These are phyloP conservation scores for Pyronema omphalodes DNA, from an alignment of 495 filamentous ascomycete genomes.

Conservation along the genomic window DNA sequence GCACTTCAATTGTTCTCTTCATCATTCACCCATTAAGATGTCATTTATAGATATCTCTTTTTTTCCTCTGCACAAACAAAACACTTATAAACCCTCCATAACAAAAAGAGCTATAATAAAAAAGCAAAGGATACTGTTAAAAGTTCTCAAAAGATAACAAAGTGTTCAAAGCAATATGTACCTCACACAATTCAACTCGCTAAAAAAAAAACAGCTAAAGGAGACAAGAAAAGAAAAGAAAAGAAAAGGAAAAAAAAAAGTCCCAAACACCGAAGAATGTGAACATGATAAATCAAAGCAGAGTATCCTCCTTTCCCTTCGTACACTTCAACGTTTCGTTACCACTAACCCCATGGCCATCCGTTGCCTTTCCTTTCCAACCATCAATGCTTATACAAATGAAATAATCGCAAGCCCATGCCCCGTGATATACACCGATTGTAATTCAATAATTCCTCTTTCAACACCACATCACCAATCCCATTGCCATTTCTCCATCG, in stretches of 20 bases:
- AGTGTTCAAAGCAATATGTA: neutral
- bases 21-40: no score
- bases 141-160: no score
- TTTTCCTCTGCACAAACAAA: no score
- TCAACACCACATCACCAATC: no score
- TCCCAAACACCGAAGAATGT: conserved; percentile 1
- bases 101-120: no score
- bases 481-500: no score
- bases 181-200: neutral
- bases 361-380: neutral
- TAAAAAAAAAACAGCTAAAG: neutral
- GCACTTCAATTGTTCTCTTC: no score
- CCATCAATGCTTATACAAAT: neutral
- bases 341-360: neutral
- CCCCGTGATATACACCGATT: no score
- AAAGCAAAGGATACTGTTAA: no score
- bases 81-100: no score
- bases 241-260: neutral
- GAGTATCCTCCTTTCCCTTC: neutral
- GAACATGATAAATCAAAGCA: neutral
- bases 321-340: neutral
- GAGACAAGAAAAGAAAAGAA: neutral
- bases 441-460: no score
- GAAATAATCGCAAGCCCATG: neutral
- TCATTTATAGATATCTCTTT: no score